Percentiles rank a stretch among this genome's conserved stretches.
These are phyloP conservation scores for Tephrocybe sp. DNA, from an alignment of 768 basidiomycete species.

Conservation along the genomic window DNA sequence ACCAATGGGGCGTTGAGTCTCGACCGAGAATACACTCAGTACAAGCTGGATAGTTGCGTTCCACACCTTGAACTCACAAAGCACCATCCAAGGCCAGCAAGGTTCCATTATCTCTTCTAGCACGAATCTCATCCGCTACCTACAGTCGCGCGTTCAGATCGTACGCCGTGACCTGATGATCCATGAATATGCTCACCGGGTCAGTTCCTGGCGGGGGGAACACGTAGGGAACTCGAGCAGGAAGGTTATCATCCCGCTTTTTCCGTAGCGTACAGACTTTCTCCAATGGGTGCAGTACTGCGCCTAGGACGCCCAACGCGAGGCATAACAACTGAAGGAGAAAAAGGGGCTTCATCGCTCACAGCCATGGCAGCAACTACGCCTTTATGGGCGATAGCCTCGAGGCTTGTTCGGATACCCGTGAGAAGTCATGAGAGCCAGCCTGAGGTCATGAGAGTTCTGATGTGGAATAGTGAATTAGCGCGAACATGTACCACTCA, in stretches of 20 bases:
- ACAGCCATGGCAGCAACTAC: too few species aligned
- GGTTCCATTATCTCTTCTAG: slow-evolving; percentile 31
- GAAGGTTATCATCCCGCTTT: slow-evolving; percentile 35
- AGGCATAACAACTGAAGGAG: slow-evolving; percentile 6
- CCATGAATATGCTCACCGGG: slow-evolving; percentile 18
- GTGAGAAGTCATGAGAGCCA: background rate
- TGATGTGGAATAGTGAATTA: background rate
- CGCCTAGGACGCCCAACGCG: slow-evolving; percentile 2
- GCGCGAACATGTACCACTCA: too few species aligned
- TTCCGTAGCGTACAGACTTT: slow-evolving; percentile 6
- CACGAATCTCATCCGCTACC: slow-evolving; percentile 38
- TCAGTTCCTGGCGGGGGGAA: slow-evolving; percentile 36
- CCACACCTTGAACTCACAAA: slow-evolving; percentile 24
- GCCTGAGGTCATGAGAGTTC: background rate
- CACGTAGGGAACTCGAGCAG: slow-evolving; percentile 43
- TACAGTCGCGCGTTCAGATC: slow-evolving; percentile 4
- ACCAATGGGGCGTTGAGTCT: slow-evolving; percentile 30
- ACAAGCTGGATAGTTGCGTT: too few species aligned
- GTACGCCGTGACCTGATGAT: background rate
- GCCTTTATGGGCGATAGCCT: slow-evolving; percentile 8
- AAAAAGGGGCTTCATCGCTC: slow-evolving; percentile 2
- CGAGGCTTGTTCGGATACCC: too few species aligned
- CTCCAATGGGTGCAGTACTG: slow-evolving; percentile 2
- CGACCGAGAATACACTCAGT: background rate
- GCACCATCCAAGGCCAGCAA: slow-evolving; percentile 39